Percentiles rank a stretch among this genome's conserved stretches.
These are phyloP conservation scores for Dipteronia dyeriana DNA, from an alignment of 345 rosid species.

Conservation along the genomic window DNA sequence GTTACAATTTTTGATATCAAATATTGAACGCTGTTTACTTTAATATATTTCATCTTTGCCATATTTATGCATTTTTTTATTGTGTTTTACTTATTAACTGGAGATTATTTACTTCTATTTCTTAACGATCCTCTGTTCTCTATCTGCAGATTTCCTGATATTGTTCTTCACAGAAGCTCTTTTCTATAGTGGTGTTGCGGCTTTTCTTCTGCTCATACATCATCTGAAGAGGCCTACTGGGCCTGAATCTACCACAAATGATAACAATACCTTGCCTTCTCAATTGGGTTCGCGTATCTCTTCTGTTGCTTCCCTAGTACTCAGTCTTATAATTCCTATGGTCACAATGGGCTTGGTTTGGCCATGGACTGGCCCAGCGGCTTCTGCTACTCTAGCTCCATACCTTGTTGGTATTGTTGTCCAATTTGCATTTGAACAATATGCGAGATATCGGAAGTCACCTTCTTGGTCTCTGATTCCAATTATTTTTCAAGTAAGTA, in stretches of 20 bases:
- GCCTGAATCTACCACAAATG: conserved; percentile 24
- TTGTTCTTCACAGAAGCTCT: conserved; percentile 97
- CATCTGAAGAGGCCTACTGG: conserved; percentile 51
- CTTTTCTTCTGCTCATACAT: conserved; percentile 73
- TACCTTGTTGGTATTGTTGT: conserved; percentile 90
- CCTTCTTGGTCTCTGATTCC: conserved; percentile 83
- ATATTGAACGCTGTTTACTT: not conserved
- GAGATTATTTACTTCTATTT: conserved; percentile 10
- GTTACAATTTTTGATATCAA: conserved; percentile 5
- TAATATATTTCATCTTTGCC: not conserved
- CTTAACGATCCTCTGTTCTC: conserved; percentile 14
- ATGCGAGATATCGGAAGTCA: conserved; percentile 66
- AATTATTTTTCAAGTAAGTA: conserved; percentile 77
- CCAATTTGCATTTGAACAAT: conserved; percentile 94
- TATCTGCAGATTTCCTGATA: conserved; percentile 84
- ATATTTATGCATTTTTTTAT: not conserved
- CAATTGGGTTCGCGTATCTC: conserved; percentile 77
- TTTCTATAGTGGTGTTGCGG: conserved; percentile 86
- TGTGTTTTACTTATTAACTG: not conserved
- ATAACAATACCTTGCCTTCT: conserved; percentile 29
- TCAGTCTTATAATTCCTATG: conserved; percentile 91
- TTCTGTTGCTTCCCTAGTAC: conserved; percentile 83
- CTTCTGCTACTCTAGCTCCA: conserved; percentile 97
- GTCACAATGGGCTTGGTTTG: conserved; percentile 98
- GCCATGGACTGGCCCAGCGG: conserved; percentile 99